A percentile compares a stretch with the other conserved stretches of the same genome.
Evolutionary conservation across 352 stramenopile species (phyloP).

Genomic region (Globisporangium cederbergense): DNA sequence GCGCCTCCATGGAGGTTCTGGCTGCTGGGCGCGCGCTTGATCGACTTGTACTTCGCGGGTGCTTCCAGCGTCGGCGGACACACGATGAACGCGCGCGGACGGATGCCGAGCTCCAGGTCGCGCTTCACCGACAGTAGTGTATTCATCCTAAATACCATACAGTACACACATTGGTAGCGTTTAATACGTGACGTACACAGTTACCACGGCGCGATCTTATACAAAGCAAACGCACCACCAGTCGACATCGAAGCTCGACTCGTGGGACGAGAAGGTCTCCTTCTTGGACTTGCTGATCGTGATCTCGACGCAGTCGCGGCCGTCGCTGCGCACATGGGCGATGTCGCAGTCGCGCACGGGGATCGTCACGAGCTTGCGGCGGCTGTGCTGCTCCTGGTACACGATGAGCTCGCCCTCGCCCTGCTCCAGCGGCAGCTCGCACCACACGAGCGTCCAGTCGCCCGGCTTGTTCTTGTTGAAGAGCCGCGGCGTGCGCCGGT

Average conservation of each 20-base stretch:
- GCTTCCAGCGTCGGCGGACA: slow-evolving; percentile 45
- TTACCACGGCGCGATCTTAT: not conserved
- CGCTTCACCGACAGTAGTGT: slow-evolving; percentile 75
- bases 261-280: slow-evolving; percentile 80
- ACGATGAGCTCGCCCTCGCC: slow-evolving; percentile 73
- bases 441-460: slow-evolving; percentile 82
- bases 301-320: slow-evolving; percentile 81
- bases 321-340: slow-evolving; percentile 77
- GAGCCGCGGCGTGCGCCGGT: slow-evolving; percentile 63
- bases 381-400: slow-evolving; percentile 53
- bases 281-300: slow-evolving; percentile 64
- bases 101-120: slow-evolving; percentile 61
- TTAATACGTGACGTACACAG: not conserved
- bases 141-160: slow-evolving; percentile 53
- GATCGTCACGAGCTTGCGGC: slow-evolving; percentile 48
- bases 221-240: slow-evolving; percentile 57
- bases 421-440: slow-evolving; percentile 51
- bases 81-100: slow-evolving; percentile 56
- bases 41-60: slow-evolving; percentile 19
- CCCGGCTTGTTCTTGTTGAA: slow-evolving; percentile 69
- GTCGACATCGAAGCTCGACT: slow-evolving; percentile 83
- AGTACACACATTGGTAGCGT: not conserved
- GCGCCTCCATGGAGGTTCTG: slow-evolving; percentile 14
- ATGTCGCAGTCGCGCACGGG: slow-evolving; percentile 66
- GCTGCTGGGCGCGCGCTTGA: slow-evolving; percentile 18